Conservation (phyloP, 148 eudicot species). For the Cornus florida region DNA sequence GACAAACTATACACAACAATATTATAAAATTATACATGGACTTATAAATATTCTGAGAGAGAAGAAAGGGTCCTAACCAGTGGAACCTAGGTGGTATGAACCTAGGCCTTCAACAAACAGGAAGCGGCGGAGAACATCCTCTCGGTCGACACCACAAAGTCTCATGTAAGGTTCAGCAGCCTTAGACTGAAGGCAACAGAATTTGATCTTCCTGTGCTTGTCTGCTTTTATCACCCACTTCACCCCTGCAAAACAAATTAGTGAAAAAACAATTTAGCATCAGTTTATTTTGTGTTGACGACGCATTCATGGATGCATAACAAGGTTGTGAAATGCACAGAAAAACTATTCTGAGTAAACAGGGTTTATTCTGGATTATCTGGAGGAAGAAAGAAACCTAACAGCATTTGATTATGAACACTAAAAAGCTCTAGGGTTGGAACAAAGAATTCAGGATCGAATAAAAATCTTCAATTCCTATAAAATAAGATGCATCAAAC, state of each 20-base stretch:
- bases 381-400: not conserved
- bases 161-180: slow-evolving; percentile 93
- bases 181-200: slow-evolving; percentile 91
- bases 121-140: slow-evolving; percentile 87
- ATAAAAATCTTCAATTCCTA: no score
- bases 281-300: not conserved
- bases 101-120: slow-evolving; percentile 85
- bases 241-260: slow-evolving; percentile 55
- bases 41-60: not conserved
- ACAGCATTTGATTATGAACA: not conserved
- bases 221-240: slow-evolving; percentile 80
- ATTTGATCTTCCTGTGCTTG: slow-evolving; percentile 74
- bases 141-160: slow-evolving; percentile 61
- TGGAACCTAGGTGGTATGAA: slow-evolving; percentile 84
- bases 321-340: not conserved
- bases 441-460: not conserved
- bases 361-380: no score
- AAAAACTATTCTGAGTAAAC: no score
- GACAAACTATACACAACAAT: not conserved
- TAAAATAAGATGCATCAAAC: not conserved
- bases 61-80: slow-evolving; percentile 48
- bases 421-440: not conserved
- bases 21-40: not conserved
- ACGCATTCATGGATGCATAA: not conserved
- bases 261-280: not conserved